A percentile compares a stretch with the other conserved stretches of the same genome.
Conservation (phyloP, 352 stramenopile genomes). For the Pythium periplocum region DNA sequence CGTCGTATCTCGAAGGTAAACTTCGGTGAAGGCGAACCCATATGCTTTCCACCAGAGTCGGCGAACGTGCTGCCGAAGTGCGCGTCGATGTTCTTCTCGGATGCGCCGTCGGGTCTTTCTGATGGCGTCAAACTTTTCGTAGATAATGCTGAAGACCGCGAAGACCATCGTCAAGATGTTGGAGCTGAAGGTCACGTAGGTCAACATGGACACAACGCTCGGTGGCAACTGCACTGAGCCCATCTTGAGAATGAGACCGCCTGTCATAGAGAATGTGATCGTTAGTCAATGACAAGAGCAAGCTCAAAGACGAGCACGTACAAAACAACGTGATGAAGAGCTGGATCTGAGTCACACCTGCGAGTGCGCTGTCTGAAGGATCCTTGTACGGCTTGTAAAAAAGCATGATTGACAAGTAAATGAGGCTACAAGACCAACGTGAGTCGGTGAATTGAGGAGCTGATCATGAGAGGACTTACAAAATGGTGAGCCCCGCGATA, state of each 20-base stretch:
- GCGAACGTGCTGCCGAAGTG: constrained; percentile 33
- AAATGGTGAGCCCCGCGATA: constrained; percentile 58
- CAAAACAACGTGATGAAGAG: constrained; percentile 78
- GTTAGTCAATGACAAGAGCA: constrained; percentile 2
- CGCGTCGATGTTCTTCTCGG: constrained; percentile 41
- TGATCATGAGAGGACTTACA: constrained; percentile 30
- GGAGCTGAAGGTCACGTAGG: constrained; percentile 39
- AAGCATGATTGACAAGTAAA: constrained; percentile 73
- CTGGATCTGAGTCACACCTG: constrained; percentile 63
- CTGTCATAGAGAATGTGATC: constrained; percentile 16
- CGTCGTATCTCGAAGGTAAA: constrained; percentile 41
- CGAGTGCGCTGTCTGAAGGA: constrained; percentile 52
- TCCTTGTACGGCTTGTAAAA: constrained; percentile 69
- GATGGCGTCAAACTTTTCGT: constrained; percentile 41
- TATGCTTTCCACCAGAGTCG: constrained; percentile 59
- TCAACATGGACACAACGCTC: constrained; percentile 41
- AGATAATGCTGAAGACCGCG: constrained; percentile 47
- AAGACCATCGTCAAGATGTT: constrained; percentile 49
- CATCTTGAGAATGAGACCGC: constrained; percentile 68
- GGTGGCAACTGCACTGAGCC: constrained; percentile 36
- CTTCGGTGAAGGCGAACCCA: constrained; percentile 46
- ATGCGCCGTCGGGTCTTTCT: constrained; percentile 22
- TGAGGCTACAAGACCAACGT: constrained; percentile 26
- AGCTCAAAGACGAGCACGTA: constrained; percentile 19
- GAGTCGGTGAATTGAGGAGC: background rate